Conservation (phyloP, 2,329 filamentous ascomycete species). For the Waltergamsia citrina region DNA sequence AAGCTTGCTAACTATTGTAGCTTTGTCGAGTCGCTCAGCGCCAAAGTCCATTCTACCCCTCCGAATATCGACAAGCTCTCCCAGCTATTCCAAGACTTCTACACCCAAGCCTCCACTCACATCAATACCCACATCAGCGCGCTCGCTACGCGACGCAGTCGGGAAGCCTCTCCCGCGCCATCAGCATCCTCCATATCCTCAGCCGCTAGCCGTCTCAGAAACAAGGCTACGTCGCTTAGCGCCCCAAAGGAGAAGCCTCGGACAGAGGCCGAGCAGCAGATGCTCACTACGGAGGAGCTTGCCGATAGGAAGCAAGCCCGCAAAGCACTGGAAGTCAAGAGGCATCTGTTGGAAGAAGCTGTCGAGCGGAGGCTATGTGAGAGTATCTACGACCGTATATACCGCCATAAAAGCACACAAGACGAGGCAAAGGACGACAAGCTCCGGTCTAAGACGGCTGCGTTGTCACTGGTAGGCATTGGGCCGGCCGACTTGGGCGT, state of each 20-base stretch:
- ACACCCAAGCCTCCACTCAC: constrained; percentile 67
- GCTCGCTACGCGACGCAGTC: constrained; percentile 64
- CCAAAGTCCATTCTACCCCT: constrained; percentile 77
- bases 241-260: constrained; percentile 41
- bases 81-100: constrained; percentile 91
- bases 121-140: constrained; percentile 81
- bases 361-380: constrained; percentile 83
- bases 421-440: constrained; percentile 95
- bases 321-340: constrained; percentile 69
- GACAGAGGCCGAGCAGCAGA: constrained; percentile 55
- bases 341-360: constrained; percentile 73
- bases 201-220: constrained; percentile 44
- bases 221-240: constrained; percentile 42
- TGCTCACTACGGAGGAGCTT: constrained; percentile 84
- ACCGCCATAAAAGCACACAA: constrained; percentile 81
- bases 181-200: constrained; percentile 46
- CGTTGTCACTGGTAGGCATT: constrained; percentile 84
- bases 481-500: constrained; percentile 77
- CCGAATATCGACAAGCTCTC: constrained; percentile 76
- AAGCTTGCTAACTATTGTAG: constrained; percentile 30
- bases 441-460: constrained; percentile 85
- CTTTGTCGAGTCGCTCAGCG: constrained; percentile 83
- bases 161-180: constrained; percentile 50
- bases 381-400: constrained; percentile 78
- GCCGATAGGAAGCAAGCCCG: constrained; percentile 70